Percentiles rank a stretch among this genome's conserved stretches.
phyloP scores from a whole-genome alignment of 345 rosid genomes.

The Rhizophora mangle region DNA sequence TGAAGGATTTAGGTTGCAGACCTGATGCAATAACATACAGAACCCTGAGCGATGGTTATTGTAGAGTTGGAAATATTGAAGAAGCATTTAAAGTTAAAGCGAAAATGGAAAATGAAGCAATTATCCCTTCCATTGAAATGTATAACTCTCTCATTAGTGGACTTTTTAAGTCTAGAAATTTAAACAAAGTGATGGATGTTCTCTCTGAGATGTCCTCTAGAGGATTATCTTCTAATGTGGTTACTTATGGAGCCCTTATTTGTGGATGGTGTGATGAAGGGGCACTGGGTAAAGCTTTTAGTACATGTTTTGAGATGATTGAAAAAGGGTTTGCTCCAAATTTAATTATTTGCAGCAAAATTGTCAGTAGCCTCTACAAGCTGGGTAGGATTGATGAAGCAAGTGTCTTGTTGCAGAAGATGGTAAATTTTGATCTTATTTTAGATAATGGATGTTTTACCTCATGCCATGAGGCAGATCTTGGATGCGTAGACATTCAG shows the following conservation, averaged over 20 bases:
- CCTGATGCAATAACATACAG: conserved; percentile 72
- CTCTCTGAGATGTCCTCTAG: conserved; percentile 40
- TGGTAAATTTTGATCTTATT: conserved; percentile 46
- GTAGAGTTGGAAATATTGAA: conserved; percentile 61
- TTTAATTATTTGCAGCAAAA: conserved; percentile 59
- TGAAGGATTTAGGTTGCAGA: conserved; percentile 51
- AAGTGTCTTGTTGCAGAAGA: conserved; percentile 54
- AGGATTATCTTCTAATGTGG: conserved; percentile 44
- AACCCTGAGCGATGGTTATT: conserved; percentile 68
- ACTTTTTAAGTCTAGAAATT: conserved; percentile 46
- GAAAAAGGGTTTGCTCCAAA: conserved; percentile 53
- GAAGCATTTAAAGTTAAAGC: conserved; percentile 57
- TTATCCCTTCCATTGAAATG: conserved; percentile 51
- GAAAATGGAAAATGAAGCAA: conserved; percentile 44
- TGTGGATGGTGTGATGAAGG: conserved; percentile 66
- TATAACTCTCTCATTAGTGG: conserved; percentile 59
- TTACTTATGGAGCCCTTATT: conserved; percentile 62
- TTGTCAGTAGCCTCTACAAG: conserved; percentile 54
- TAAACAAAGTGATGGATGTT: conserved; percentile 38
- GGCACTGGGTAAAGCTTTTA: conserved; percentile 58
- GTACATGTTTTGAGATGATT: conserved; percentile 55
- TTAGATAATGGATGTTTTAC: conserved; percentile 29
- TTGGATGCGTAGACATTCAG: conserved; percentile 32
- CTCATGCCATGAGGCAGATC: conserved; percentile 23
- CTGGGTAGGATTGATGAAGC: conserved; percentile 62